Percentiles rank a stretch among this genome's conserved stretches.
phyloP scores from a whole-genome alignment of 78 protist genomes.

The Chrysochromulina tobinii region DNA sequence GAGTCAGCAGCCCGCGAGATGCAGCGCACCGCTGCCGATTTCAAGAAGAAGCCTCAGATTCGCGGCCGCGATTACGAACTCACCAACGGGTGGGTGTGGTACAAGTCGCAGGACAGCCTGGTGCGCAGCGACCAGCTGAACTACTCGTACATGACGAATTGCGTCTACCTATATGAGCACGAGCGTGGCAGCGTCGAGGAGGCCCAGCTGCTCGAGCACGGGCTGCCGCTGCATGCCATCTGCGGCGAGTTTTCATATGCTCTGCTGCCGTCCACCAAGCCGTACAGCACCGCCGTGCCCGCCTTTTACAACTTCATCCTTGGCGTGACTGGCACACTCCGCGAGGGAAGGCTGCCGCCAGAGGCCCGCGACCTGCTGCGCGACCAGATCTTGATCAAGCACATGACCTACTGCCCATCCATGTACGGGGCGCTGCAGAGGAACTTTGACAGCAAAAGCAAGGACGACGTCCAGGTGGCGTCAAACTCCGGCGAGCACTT shows the following conservation, averaged over 20 bases:
- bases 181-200: neutral
- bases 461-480: neutral
- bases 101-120: neutral
- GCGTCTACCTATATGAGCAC: neutral
- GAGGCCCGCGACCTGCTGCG: neutral
- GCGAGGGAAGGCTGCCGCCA: neutral
- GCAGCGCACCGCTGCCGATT: neutral
- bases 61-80: neutral
- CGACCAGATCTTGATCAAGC: neutral
- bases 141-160: neutral
- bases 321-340: constrained; percentile 43
- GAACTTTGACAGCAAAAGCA: neutral
- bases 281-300: neutral
- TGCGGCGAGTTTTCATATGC: neutral
- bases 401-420: neutral
- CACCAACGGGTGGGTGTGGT: neutral
- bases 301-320: neutral
- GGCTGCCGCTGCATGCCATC: neutral
- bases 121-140: neutral
- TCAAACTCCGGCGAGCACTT: neutral
- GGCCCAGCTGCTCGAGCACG: neutral
- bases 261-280: neutral
- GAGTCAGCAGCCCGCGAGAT: too few species aligned
- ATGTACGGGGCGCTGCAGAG: neutral
- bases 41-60: neutral